Percentiles rank a stretch among this genome's conserved stretches.
Conservation (phyloP, 192 early-diverging fungal genomes). For the Coemansia sp. region DNA sequence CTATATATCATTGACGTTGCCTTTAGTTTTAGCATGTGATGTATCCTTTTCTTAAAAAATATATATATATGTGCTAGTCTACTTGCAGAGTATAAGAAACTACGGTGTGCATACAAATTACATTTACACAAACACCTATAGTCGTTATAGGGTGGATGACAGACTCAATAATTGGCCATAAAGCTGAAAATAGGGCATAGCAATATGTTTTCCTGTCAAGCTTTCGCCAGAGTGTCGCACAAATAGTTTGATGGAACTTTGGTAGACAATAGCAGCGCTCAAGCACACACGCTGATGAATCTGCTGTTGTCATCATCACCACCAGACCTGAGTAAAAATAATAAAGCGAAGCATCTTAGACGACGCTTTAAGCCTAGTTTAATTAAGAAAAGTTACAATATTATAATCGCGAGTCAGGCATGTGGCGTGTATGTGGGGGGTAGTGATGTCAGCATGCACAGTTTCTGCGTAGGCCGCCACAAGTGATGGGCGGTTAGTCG, state of each 20-base stretch:
- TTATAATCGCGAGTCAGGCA: neutral
- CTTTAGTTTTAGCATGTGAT: too few species aligned
- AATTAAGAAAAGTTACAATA: neutral
- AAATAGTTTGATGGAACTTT: neutral
- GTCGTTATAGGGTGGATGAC: too few species aligned
- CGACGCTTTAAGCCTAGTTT: neutral
- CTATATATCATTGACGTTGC: too few species aligned
- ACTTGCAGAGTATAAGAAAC: too few species aligned
- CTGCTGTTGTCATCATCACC: neutral
- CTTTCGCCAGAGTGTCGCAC: too few species aligned
- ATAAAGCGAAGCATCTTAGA: neutral
- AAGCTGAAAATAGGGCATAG: too few species aligned
- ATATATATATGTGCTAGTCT: too few species aligned
- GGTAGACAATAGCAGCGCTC: neutral
- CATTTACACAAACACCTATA: too few species aligned
- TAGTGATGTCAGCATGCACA: conserved; percentile 5
- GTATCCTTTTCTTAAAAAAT: too few species aligned
- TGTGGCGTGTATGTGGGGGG: neutral
- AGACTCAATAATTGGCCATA: too few species aligned
- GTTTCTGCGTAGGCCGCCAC: neutral
- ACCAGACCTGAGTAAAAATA: neutral
- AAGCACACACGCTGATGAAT: neutral
- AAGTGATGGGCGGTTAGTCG: neutral
- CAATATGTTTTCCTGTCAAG: too few species aligned
- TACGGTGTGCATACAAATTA: too few species aligned